Percentiles rank a stretch among this genome's conserved stretches.
Evolutionary conservation across 1,284 basidiomycete species (phyloP).

Genomic region (Rhodotorula sp.): DNA sequence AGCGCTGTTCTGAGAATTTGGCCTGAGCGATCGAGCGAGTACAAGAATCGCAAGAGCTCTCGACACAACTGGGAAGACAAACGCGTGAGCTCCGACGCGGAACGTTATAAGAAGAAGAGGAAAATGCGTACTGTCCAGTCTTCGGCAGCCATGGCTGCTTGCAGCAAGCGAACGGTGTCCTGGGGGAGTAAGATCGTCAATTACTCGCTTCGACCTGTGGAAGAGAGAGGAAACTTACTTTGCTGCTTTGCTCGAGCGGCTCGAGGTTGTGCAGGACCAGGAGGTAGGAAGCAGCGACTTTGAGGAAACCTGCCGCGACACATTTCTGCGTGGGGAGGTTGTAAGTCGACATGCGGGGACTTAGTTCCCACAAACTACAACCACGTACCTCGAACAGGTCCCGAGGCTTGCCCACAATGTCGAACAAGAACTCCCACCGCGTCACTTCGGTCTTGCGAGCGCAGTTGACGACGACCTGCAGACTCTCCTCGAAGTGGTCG

Average conservation of each 20-base stretch:
- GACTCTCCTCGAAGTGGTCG: slow-evolving; percentile 84
- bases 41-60: slow-evolving; percentile 85
- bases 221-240: background rate
- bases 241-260: slow-evolving; percentile 72
- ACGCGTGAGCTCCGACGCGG: too few species aligned
- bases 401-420: slow-evolving; percentile 78
- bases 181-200: background rate
- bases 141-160: slow-evolving; percentile 66
- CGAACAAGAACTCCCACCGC: slow-evolving; percentile 84
- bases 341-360: slow-evolving; percentile 4
- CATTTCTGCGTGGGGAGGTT: slow-evolving; percentile 60
- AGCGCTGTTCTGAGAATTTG: slow-evolving; percentile 58
- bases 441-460: slow-evolving; percentile 96
- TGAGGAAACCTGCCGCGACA: slow-evolving; percentile 68
- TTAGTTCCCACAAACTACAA: background rate
- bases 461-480: slow-evolving; percentile 93
- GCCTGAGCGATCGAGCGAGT: slow-evolving; percentile 77
- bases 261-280: slow-evolving; percentile 91
- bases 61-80: slow-evolving; percentile 62
- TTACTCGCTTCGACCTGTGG: background rate
- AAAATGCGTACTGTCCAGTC: slow-evolving; percentile 47
- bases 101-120: too few species aligned
- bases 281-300: slow-evolving; percentile 89
- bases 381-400: slow-evolving; percentile 75
- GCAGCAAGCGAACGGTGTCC: slow-evolving; percentile 74